These are phyloP conservation scores for Diplodia seriata DNA, from an alignment of 2,329 filamentous ascomycete species.

Conservation along the genomic window DNA sequence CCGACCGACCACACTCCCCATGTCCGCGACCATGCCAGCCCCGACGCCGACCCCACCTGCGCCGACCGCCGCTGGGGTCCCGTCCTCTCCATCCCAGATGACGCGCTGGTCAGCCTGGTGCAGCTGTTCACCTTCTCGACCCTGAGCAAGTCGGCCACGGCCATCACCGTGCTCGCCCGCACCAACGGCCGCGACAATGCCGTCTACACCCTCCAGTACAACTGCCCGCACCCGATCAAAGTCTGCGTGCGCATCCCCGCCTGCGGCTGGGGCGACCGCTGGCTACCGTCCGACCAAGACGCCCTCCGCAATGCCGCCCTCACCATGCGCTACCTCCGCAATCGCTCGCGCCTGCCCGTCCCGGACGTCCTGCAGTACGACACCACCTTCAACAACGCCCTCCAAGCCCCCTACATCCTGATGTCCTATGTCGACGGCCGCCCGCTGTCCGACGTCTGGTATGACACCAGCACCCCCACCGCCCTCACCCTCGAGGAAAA, in stretches of 20 bases:
- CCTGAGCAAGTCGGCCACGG: background rate
- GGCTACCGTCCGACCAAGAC: background rate
- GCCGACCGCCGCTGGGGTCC: background rate
- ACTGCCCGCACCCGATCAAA: background rate
- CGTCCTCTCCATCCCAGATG: background rate
- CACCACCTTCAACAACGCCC: conserved; percentile 33
- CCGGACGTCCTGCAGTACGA: conserved; percentile 36
- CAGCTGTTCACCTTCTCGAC: conserved; percentile 16
- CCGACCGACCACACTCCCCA: background rate
- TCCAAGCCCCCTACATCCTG: conserved; percentile 37
- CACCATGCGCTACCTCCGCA: conserved; percentile 34
- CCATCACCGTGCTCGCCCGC: background rate
- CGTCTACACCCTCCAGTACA: conserved; percentile 6
- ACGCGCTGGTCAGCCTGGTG: background rate
- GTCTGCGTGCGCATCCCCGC: conserved; percentile 17
- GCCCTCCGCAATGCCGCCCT: conserved; percentile 1
- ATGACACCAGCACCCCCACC: conserved; percentile 11
- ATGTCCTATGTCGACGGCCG: conserved; percentile 36
- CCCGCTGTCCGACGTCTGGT: conserved; percentile 35
- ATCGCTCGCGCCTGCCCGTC: conserved; percentile 34
- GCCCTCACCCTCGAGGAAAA: background rate
- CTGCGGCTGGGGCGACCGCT: conserved; percentile 7
- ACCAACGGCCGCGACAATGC: conserved; percentile 5
- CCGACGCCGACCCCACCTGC: background rate
- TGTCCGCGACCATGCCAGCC: background rate